Base-by-base conservation (phyloP, 2,329 filamentous ascomycete species). In the Penicillium sp. region DNA sequence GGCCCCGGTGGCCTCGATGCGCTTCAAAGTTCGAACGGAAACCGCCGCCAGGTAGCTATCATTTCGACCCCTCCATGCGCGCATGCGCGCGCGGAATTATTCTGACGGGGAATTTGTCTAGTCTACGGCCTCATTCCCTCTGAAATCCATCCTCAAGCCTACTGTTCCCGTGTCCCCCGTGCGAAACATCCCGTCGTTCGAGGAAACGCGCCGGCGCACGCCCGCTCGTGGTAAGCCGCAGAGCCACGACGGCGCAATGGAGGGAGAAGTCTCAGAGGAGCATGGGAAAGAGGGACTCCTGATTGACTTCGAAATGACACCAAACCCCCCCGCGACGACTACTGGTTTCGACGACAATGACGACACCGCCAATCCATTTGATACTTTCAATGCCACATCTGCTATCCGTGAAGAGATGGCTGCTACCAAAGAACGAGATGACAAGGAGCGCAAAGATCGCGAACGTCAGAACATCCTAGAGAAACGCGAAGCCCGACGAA, bases 1-100 rank as follows among this genome's bases (percentile, higher is more conserved):
- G 94, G 94, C 2, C 93, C 94, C 14, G 94, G 93, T 47, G 92
- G 92, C 24, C 76, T 96, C 43, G 92, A 95, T 78, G 87, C 88
- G 53, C 80, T 95, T 51, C 92, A 88, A 72, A 83, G 88, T 67
- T 83, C 83, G 42, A 84, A 81, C 67, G 90, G 89, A 32, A 95
- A 96, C 71, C 81, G 89, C 65, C 84, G 89, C 72, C 89, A 91
- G 77, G 91, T 94, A 82, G 68, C 79, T 64, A 54, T 31, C 42
- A 54, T 38, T n/a, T 32, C n/a, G 31, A 16, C 21, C 39, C 42
- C 36, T 48, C 42, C 34, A 45, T 48, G 22, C 48, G 43, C 43
- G 39, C 43, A 21, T 39, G 44, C 21, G 41, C 22, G 4, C 13
- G 6, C 34, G 16, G 48, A 44, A 52, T 36, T 50, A 47, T 54